A percentile compares a stretch with the other conserved stretches of the same genome.
Conservation (phyloP, 495 filamentous ascomycete genomes). For the Chlorociboria aeruginascens region DNA sequence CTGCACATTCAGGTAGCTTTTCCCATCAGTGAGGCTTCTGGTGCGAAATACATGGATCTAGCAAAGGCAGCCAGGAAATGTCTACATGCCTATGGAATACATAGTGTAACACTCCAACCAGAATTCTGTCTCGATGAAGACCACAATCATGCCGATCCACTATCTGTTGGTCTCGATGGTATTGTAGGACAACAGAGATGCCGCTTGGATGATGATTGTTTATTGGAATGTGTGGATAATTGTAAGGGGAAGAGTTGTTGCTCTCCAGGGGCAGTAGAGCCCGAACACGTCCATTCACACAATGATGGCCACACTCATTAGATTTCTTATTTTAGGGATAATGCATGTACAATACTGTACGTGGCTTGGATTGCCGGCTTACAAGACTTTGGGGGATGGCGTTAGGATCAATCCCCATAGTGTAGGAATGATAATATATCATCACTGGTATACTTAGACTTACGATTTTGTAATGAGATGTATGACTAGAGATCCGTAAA, state of each 20-base stretch:
- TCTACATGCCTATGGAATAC: conserved; percentile 90
- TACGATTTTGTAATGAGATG: no score
- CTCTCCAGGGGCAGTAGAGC: conserved; percentile 7
- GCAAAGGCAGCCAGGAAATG: conserved; percentile 69
- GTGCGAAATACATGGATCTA: conserved; percentile 79
- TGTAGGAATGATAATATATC: no score
- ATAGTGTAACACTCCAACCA: conserved; percentile 96
- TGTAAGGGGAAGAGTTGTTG: conserved; percentile 72
- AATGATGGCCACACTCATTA: conserved; percentile 22
- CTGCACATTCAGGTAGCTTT: conserved; percentile 83
- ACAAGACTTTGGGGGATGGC: not conserved
- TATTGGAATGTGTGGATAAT: conserved; percentile 78
- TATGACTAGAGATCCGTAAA: no score
- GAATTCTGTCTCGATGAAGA: conserved; percentile 64
- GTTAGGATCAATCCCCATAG: not conserved
- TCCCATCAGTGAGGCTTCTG: conserved; percentile 53
- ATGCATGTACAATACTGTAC: not conserved
- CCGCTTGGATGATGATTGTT: conserved; percentile 44
- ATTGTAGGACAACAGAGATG: conserved; percentile 24
- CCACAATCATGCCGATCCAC: conserved; percentile 23
- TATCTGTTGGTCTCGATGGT: conserved; percentile 17
- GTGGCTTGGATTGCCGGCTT: not conserved
- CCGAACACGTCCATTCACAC: conserved; percentile 10
- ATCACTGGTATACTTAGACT: no score
- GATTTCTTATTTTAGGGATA: not conserved